Evolutionary conservation across 2,329 filamentous ascomycete genomes (phyloP).

Genomic region (Geosmithia putterillii): DNA sequence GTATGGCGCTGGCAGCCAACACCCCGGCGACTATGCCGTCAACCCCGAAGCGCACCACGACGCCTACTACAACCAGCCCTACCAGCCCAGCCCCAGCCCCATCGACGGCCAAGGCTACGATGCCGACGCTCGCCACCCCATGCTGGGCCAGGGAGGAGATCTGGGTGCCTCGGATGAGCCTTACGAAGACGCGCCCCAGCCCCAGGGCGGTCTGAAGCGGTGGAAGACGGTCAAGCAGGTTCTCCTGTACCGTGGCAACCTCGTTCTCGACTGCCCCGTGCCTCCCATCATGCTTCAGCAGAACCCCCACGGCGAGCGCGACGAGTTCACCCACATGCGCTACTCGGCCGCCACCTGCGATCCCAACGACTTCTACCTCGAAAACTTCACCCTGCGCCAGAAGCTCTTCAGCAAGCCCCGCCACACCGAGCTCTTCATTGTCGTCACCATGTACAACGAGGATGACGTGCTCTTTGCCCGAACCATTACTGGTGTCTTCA

Average conservation of each 20-base stretch:
- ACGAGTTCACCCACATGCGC: constrained; percentile 84
- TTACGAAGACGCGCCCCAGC: constrained; percentile 30
- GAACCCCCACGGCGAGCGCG: constrained; percentile 80
- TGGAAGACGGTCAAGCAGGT: constrained; percentile 99
- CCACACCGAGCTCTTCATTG: constrained; percentile 91
- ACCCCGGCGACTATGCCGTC: constrained; percentile 57
- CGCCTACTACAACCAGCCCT: constrained; percentile 73
- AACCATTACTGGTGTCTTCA: constrained; percentile 94
- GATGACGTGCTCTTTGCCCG: constrained; percentile 92
- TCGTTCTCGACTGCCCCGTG: constrained; percentile 93
- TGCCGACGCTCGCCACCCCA: constrained; percentile 62
- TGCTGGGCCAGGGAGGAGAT: constrained; percentile 54
- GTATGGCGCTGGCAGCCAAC: constrained; percentile 29
- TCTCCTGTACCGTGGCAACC: constrained; percentile 89
- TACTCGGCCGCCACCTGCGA: constrained; percentile 95
- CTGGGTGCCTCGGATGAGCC: constrained; percentile 27
- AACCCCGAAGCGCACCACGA: constrained; percentile 81
- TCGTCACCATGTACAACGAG: constrained; percentile 98
- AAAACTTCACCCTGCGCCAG: constrained; percentile 86
- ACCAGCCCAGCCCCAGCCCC: constrained; percentile 53
- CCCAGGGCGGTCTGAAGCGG: constrained; percentile 50
- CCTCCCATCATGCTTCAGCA: constrained; percentile 80
- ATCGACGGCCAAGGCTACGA: constrained; percentile 48
- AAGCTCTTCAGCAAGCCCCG: constrained; percentile 83
- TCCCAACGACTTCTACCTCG: constrained; percentile 73